These are phyloP conservation scores for Melastoma malabathricum DNA, from an alignment of 345 rosid genomes.

Conservation along the genomic window DNA sequence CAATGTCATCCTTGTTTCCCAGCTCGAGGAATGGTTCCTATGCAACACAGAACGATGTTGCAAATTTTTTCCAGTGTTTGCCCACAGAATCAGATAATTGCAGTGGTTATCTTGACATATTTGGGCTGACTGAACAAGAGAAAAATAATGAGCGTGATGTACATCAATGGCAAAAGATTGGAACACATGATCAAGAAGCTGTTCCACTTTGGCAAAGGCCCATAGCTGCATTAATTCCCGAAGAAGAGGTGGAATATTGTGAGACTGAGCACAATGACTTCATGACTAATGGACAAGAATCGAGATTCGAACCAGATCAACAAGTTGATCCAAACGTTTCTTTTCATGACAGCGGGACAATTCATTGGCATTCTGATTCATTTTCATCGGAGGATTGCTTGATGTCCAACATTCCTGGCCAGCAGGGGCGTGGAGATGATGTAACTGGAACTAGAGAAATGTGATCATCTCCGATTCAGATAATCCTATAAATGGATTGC, in stretches of 20 bases:
- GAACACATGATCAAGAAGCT: constrained; percentile 22
- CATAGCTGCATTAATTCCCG: constrained; percentile 73
- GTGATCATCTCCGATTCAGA: constrained; percentile 24
- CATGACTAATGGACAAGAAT: constrained; percentile 35
- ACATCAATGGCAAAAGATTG: constrained; percentile 19
- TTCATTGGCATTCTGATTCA: constrained; percentile 21
- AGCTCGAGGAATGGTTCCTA: constrained; percentile 49
- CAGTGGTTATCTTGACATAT: constrained; percentile 14
- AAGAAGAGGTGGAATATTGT: constrained; percentile 32
- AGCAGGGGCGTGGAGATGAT: constrained; percentile 43
- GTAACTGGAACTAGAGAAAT: constrained; percentile 17
- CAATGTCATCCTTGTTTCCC: constrained; percentile 70
- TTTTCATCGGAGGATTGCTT: constrained; percentile 34
- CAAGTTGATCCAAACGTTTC: constrained; percentile 47
- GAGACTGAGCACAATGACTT: constrained; percentile 33
- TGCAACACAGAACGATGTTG: constrained; percentile 52
- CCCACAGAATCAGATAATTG: constrained; percentile 21
- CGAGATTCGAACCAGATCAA: constrained; percentile 39
- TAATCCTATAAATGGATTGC: constrained; percentile 30
- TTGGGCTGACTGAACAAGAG: constrained; percentile 21
- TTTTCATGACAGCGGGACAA: constrained; percentile 22
- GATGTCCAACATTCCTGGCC: constrained; percentile 30
- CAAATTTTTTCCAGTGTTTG: constrained; percentile 59
- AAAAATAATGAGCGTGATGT: constrained; percentile 13
- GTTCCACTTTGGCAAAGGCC: constrained; percentile 65